Evolutionary conservation across 345 rosid genomes (phyloP), one percentile per base, ranked within the genome.

Genomic region (Triadica sebifera): DNA sequence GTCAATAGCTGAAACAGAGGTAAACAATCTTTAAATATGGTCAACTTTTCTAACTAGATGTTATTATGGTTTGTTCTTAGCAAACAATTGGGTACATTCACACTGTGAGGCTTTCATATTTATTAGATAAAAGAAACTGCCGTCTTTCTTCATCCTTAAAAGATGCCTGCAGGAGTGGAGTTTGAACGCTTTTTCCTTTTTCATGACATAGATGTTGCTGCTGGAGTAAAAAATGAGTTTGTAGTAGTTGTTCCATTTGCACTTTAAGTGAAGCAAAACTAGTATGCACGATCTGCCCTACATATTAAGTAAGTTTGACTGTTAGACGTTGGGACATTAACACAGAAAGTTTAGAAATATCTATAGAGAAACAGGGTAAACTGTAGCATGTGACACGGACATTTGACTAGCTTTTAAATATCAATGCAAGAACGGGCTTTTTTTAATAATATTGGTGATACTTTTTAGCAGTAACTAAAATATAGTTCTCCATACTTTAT

Each of bases 1-100:
- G 81, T 95, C 99, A 0, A 95, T 95, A 70, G 85, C 93, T 55
- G 92, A 85, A 80, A 95, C 98, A 56, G 96, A 89, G 96, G 99
- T 95, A 81, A 78, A 81, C 64, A 74, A 66, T 73, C 64, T 64
- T 74, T 80, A 19, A 41, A 39, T 69, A 53, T 53, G 62, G 38
- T 76, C 19, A 67, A 19, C 6, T 72, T 64, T 41, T 11, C 11
- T 66, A 37, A 3, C 10, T 51, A 52, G 5, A 29, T 59, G 10
- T 9, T 16, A 72, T 60, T 39, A 0, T 47, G 38, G 19, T 17
- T 13, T 49, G n/a, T 17, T 61, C 19, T 12, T 11, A 52, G 34
- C 16, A 45, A 8, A 20, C 38, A 15, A 56, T 55, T 12, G 4
- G 17, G 22, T 50, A 37, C 7, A 57, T 50, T 2, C 60, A 51